phyloP scores from a whole-genome alignment of 176 grass and related monocot species.

The Carex pumila region DNA sequence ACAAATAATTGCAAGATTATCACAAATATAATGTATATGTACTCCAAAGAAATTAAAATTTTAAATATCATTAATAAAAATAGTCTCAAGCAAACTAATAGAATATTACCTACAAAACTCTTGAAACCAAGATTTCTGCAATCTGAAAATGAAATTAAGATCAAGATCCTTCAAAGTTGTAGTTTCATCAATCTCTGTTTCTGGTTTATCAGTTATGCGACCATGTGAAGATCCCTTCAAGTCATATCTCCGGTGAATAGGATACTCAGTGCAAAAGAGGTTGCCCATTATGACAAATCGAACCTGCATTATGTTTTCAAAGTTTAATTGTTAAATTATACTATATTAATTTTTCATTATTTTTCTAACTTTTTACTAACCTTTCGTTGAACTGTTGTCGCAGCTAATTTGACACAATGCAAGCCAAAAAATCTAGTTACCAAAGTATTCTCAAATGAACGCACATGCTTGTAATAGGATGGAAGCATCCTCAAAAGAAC shows the following conservation, averaged over 20 bases:
- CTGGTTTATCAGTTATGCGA: conserved; percentile 77
- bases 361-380: conserved; percentile 36
- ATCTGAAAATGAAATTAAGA: conserved; percentile 95
- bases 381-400: conserved; percentile 73
- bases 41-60: background rate
- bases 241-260: conserved; percentile 90
- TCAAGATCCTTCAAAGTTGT: conserved; percentile 98
- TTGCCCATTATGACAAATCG: conserved; percentile 99
- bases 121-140: conserved; percentile 80
- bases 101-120: conserved; percentile 82
- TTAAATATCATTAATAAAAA: background rate
- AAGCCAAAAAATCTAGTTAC: conserved; percentile 93
- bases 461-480: conserved; percentile 95
- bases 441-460: conserved; percentile 72
- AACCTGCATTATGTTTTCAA: conserved; percentile 40
- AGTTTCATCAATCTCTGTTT: conserved; percentile 83
- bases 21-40: background rate
- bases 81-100: background rate
- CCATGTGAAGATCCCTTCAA: conserved; percentile 98
- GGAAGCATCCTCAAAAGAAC: conserved; percentile 97
- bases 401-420: conserved; percentile 94
- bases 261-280: conserved; percentile 73
- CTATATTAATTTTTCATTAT: background rate
- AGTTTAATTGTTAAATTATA: conserved; percentile 13
- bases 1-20: background rate